Evolutionary conservation across 345 rosid genomes (phyloP).

Genomic region (Lumnitzera racemosa): DNA sequence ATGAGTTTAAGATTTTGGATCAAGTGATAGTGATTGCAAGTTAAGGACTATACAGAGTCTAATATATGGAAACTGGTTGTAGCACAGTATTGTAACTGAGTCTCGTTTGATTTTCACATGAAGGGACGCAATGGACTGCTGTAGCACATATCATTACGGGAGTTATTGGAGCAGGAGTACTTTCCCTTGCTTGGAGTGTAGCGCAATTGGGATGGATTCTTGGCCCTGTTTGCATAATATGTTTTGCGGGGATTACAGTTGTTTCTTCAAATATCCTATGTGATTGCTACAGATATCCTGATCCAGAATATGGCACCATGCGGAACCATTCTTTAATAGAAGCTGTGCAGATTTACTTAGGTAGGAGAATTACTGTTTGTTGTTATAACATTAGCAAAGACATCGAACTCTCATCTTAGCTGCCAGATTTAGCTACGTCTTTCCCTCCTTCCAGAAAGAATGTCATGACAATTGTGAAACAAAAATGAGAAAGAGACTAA

Average conservation of each 20-base stretch:
- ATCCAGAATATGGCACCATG: slow-evolving; percentile 38
- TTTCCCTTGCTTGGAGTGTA: slow-evolving; percentile 68
- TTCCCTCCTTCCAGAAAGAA: background rate
- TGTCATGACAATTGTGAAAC: background rate
- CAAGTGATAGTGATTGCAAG: too few relatives aligned
- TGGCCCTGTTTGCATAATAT: slow-evolving; percentile 40
- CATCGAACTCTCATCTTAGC: too few relatives aligned
- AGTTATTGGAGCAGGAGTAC: slow-evolving; percentile 76
- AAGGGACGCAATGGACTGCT: slow-evolving; percentile 59
- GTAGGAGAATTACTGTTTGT: slow-evolving; percentile 12
- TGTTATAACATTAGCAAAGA: too few relatives aligned
- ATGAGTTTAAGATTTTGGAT: too few relatives aligned
- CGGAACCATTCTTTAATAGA: slow-evolving; percentile 35
- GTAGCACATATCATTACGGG: slow-evolving; percentile 63
- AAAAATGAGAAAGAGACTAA: background rate
- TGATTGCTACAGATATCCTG: slow-evolving; percentile 47
- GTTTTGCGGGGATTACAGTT: slow-evolving; percentile 46
- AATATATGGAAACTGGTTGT: too few relatives aligned
- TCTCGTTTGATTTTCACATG: too few relatives aligned
- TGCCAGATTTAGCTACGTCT: too few relatives aligned
- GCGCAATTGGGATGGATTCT: slow-evolving; percentile 73
- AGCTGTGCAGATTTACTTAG: slow-evolving; percentile 49
- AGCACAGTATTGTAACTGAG: too few relatives aligned
- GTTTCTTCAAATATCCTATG: slow-evolving; percentile 39
- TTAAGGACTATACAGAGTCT: too few relatives aligned